Conservation (phyloP, 306 rosid genomes). For the Begonia loranthoides region DNA sequence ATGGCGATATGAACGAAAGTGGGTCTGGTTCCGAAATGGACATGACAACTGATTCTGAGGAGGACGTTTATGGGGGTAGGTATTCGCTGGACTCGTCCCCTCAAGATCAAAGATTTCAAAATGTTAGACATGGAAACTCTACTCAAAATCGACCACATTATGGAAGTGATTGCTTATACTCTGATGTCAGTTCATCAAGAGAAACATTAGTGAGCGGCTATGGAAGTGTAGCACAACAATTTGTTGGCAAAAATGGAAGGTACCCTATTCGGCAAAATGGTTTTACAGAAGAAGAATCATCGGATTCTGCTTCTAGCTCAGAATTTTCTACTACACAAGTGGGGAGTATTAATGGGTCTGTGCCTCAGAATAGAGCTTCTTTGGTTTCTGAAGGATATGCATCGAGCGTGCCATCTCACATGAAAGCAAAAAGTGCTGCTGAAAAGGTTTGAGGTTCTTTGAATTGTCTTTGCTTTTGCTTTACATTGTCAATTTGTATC, state of each 20-base stretch:
- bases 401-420: conserved; percentile 47
- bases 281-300: conserved; percentile 69
- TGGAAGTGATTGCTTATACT: conserved; percentile 52
- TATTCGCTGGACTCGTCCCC: conserved; percentile 86
- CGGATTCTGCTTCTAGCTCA: conserved; percentile 86
- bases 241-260: conserved; percentile 24
- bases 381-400: conserved; percentile 58
- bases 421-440: conserved; percentile 30
- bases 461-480: too few relatives aligned
- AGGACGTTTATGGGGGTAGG: conserved; percentile 49
- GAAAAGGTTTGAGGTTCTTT: conserved; percentile 38
- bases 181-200: conserved; percentile 90
- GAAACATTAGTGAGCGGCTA: conserved; percentile 52
- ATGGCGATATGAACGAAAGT: conserved; percentile 27
- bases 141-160: conserved; percentile 24
- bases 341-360: conserved; percentile 16
- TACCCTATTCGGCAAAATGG: conserved; percentile 33
- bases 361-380: conserved; percentile 18
- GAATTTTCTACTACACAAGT: conserved; percentile 80
- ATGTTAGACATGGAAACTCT: conserved; percentile 35
- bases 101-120: conserved; percentile 34
- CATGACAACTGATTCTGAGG: conserved; percentile 51
- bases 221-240: conserved; percentile 22
- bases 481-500: too few relatives aligned
- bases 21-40: conserved; percentile 62